Conservation (phyloP, 176 grass and related monocot genomes). For the Thalia dealbata region DNA sequence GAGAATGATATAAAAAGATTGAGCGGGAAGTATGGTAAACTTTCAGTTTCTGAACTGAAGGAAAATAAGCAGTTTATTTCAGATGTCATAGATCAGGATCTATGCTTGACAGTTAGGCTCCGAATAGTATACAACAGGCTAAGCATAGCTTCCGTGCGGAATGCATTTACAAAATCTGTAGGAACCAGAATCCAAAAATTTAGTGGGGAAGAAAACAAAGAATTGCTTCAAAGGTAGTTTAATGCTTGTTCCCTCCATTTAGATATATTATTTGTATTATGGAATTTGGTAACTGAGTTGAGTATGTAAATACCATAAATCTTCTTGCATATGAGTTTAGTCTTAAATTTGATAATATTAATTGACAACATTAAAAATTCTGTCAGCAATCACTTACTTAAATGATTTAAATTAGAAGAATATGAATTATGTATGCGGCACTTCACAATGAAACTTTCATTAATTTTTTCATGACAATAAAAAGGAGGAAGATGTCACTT, state of each 20-base stretch:
- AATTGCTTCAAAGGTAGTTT: conserved; percentile 72
- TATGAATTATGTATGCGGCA: not conserved
- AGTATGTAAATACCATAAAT: not conserved
- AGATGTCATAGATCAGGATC: conserved; percentile 50
- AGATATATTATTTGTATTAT: not conserved
- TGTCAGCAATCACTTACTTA: not conserved
- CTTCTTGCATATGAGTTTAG: not conserved
- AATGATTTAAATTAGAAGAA: not conserved
- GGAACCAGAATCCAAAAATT: conserved; percentile 72
- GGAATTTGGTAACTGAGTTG: conserved; percentile 3
- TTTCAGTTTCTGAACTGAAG: conserved; percentile 44
- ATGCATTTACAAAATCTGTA: conserved; percentile 68
- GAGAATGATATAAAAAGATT: conserved; percentile 45
- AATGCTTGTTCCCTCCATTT: conserved; percentile 12
- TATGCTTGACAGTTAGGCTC: conserved; percentile 69
- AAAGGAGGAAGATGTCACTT: too few species aligned
- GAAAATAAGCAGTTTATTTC: conserved; percentile 37
- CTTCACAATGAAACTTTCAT: too few species aligned
- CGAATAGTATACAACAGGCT: conserved; percentile 78
- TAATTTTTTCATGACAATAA: too few species aligned
- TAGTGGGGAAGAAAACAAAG: conserved; percentile 42
- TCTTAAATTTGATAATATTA: not conserved
- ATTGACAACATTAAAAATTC: not conserved
- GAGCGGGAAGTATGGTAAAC: conserved; percentile 39
- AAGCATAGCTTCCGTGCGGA: conserved; percentile 53